Evolutionary conservation across 2,329 filamentous ascomycete species (phyloP), one percentile per base, ranked within the genome.

Genomic region (Microcera coccophila): DNA sequence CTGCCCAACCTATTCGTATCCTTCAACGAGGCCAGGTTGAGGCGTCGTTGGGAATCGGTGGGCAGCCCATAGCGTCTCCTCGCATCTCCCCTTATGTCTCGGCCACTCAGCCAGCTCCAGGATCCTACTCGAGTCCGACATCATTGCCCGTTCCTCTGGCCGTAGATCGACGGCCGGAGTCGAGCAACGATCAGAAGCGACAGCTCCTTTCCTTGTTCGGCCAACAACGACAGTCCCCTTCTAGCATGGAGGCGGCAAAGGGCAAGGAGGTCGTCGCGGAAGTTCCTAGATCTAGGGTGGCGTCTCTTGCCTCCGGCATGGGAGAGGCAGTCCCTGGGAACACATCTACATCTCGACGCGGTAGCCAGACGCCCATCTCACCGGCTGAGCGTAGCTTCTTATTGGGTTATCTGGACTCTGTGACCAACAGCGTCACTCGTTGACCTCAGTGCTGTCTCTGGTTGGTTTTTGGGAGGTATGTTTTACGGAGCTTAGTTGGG

Each of bases 341-440:
- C 24, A 18, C 51, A 33, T 44, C 54, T 2, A 62, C 52, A 18
- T 68, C 67, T 28, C 66, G 72, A 31, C 68, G 74, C 10, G 71
- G 70, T 15, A 77, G 72, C 48, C 70, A 76, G 57, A 72, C 73
- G 22, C 70, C 77, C 11, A 80, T 82, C 34, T 85, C 83, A 4
- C 78, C 85, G 0, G 84, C 80, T 1, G 83, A 93, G 53, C 84
- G 86, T 59, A 82, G 75, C 14, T 93, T 93, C 56, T 67, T 94
- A 59, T 71, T 93, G 39, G 84, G 79, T 9, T 93, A 89, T 60
- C 67, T 94, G 55, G 79, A 87, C 50, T 72, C 71, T 19, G 70
- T 73, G 3, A 72, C 73, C 10, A 67, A 68, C 26, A 68, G 58
- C 33, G 60, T 62, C n/a, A 60, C 60, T 17, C 62, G 64, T 29